Base-by-base conservation (phyloP, 352 stramenopile species). In the Globisporangium nagaii region DNA sequence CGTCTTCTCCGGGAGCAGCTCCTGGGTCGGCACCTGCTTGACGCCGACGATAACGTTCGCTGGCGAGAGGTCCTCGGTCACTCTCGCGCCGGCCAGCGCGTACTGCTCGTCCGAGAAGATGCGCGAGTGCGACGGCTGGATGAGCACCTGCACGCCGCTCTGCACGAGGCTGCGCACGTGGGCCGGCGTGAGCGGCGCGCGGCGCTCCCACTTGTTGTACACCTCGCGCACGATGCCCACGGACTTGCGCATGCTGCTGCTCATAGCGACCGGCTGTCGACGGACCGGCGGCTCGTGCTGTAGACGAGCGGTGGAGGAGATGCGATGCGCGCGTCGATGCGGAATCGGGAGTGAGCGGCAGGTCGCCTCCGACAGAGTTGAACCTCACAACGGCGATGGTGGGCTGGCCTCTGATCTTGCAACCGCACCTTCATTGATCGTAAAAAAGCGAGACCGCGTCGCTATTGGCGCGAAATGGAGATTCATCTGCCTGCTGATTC, bases 151-250 rank as follows among this genome's bases (percentile, higher is more conserved):
- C 12, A 96, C 71, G 46, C 93, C 88, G 47, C 66, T 73, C 47
- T 79, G 51, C 46, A 95, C 79, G 39, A 96, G 79, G 61, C 92
- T 61, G 58, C 81, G 56, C 17, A 98, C 92, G 62, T 98, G 92
- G 43, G 78, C 53, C 9, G 94, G 94, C 30, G 87, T 97, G 50
- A 98, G 75, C 56, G 87, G 93, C 56, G 81, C 82, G 52, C 94
- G 88, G n/a, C 93, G 86, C 76, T 98, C 94, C 94, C 94, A 98
- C 57, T 96, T 97, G 66, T 96, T 92, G 69, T 98, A 98, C 40
- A 92, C 90, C 60, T 98, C 94, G 45, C 90, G 81, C 22, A 98
- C 77, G 60, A 98, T 97, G 35, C 93, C 91, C 37, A 97, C 75
- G 25, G 76, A 89, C 61, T 75, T 79, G 36, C 48, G 66, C 58